Evolutionary conservation across 305 asterid species (phyloP).

Genomic region (Fraxinus latifolia): DNA sequence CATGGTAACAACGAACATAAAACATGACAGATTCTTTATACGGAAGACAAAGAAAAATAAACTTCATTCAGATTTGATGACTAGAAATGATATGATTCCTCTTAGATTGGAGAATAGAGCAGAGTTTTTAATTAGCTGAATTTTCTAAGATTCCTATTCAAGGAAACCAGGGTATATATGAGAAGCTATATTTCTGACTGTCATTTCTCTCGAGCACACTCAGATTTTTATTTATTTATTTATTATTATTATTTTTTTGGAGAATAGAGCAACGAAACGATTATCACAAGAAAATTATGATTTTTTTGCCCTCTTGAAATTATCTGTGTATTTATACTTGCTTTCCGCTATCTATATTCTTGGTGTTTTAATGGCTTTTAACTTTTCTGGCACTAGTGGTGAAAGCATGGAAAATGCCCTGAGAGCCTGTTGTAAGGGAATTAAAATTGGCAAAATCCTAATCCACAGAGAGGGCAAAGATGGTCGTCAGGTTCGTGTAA

Average conservation of each 20-base stretch:
- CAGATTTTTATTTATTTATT: neutral
- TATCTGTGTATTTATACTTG: neutral
- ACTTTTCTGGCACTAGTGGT: slow-evolving; percentile 54
- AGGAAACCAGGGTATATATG: neutral
- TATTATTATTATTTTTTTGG: neutral
- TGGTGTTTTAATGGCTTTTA: neutral
- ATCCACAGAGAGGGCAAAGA: slow-evolving; percentile 61
- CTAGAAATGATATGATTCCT: neutral
- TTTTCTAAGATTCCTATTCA: neutral
- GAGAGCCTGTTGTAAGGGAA: slow-evolving; percentile 91
- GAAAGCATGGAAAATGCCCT: slow-evolving; percentile 98
- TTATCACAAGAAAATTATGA: neutral
- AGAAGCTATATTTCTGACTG: neutral
- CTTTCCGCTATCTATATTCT: neutral
- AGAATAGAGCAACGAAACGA: neutral
- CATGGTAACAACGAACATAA: neutral
- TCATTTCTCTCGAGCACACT: neutral
- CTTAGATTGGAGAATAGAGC: neutral
- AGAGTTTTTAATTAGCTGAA: neutral
- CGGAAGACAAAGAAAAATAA: neutral
- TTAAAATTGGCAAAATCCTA: slow-evolving; percentile 85
- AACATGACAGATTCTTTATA: neutral
- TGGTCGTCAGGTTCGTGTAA: slow-evolving; percentile 60
- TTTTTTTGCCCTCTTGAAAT: neutral
- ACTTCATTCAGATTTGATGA: neutral